Evolutionary conservation across 495 filamentous ascomycete genomes (phyloP).

Genomic region (Astrocystis sublimbata): DNA sequence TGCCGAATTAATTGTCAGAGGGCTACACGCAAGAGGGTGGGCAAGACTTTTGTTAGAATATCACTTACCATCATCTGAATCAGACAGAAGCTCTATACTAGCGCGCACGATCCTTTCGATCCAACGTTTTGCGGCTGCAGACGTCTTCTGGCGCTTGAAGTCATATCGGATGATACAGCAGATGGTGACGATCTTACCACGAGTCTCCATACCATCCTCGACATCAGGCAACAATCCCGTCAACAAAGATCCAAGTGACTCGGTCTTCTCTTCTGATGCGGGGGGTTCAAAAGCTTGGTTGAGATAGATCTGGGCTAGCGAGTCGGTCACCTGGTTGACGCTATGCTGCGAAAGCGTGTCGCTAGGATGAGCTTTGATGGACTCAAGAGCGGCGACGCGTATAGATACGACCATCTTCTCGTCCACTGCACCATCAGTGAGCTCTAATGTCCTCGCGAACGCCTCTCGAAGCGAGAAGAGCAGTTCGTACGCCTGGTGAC

Average conservation of each 20-base stretch:
- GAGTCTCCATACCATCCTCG: constrained; percentile 14
- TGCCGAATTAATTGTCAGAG: background rate
- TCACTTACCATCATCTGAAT: constrained; percentile 37
- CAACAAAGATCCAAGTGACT: constrained; percentile 21
- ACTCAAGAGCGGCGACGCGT: constrained; percentile 25
- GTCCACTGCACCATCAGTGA: constrained; percentile 10
- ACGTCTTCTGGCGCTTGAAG: constrained; percentile 32
- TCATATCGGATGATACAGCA: constrained; percentile 30
- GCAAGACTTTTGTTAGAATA: background rate
- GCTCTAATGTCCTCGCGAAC: constrained; percentile 30
- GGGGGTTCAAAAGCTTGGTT: constrained; percentile 24
- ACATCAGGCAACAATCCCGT: constrained; percentile 24
- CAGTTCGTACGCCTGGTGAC: constrained; percentile 31
- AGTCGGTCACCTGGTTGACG: constrained; percentile 23
- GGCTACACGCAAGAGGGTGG: background rate
- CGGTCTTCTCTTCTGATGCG: constrained; percentile 19
- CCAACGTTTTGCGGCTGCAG: constrained; percentile 29
- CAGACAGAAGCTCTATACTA: constrained; percentile 43
- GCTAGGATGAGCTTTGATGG: constrained; percentile 20
- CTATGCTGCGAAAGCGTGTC: constrained; percentile 23
- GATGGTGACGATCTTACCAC: constrained; percentile 16
- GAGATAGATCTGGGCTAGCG: constrained; percentile 26
- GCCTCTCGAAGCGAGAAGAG: constrained; percentile 35
- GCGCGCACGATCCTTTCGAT: constrained; percentile 35
- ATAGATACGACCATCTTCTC: constrained; percentile 25